Base-by-base conservation (phyloP, 2,329 filamentous ascomycete species). In the Venturia nashicola region DNA sequence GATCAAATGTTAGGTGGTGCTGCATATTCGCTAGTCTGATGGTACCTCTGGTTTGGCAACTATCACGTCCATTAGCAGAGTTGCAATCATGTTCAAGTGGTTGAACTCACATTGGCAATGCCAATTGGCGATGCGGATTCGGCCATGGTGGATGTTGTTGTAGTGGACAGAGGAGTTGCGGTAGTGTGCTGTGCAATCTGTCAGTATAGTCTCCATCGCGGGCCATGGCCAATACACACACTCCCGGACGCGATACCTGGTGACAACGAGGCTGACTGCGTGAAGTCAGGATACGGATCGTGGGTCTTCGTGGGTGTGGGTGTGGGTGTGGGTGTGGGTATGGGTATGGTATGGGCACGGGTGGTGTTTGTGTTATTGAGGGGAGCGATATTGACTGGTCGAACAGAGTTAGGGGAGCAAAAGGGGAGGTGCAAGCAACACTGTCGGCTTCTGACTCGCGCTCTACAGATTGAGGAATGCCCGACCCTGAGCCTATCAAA, bases 21-120 rank as follows among this genome's bases (percentile, higher is more conserved):
- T 44, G 61, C 67, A 64, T 66, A 67, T 62, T 66, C 46, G 55
- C 46, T 66, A 18, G 18, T 6, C 34, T 32, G 59, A 71, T 75
- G 73, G 27, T 79, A 85, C 82, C 84, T 82, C 80, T 88, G 85
- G 77, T 88, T 88, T 71, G 85, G 85, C 71, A 88, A 79, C 84
- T 87, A 72, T 67, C n/a, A 67, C 59, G 23, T 64, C 61, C 63
- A 61, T 65, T 67, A 80, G 76, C 70, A 70, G 9, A 46, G 27
- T 39, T 18, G 8, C 5, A 16, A 23, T 59, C 44, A 18, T 48
- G 16, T 12, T 18, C 5, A 32, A 43, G 6, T 51, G 5, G 39
- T 64, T 62, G 59, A 62, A 83, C 83, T 76, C 77, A 87, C 84
- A 76, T 88, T 87, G 81, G 85, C 85, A 84, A 88, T 88, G 79